These are phyloP conservation scores for Rhodotorula toruloides DNA, from an alignment of 768 basidiomycete species.

Conservation along the genomic window DNA sequence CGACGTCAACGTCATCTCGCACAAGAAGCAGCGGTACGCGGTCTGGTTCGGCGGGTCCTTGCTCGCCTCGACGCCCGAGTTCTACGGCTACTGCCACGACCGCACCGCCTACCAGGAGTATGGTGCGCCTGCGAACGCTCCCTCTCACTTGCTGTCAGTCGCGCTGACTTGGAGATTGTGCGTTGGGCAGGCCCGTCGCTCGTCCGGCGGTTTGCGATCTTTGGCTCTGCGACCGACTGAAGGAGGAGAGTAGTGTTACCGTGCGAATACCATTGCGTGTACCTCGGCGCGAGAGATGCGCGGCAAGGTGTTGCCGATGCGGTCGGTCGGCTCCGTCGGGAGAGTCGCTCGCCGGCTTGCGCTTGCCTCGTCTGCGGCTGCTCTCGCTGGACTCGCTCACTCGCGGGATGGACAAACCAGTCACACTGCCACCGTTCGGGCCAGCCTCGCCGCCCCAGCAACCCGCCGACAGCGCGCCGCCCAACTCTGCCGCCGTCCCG, in stretches of 20 bases:
- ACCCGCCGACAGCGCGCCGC: too few relatives aligned
- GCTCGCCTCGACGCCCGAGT: conserved; percentile 91
- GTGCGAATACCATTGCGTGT: too few relatives aligned
- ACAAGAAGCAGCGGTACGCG: conserved; percentile 93
- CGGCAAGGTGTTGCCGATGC: background rate
- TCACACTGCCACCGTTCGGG: too few relatives aligned
- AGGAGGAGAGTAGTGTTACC: background rate
- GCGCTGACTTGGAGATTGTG: background rate
- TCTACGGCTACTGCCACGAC: conserved; percentile 75
- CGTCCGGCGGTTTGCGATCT: conserved; percentile 86
- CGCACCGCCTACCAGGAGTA: conserved; percentile 32
- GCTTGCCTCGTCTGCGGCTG: too few relatives aligned
- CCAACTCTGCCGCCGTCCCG: too few relatives aligned
- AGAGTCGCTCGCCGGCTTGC: too few relatives aligned
- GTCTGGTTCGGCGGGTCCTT: conserved; percentile 98
- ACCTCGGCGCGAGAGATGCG: background rate
- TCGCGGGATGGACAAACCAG: too few relatives aligned
- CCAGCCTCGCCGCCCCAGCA: too few relatives aligned
- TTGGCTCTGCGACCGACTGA: conserved; percentile 52
- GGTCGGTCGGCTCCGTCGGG: too few relatives aligned
- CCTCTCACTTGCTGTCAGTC: background rate
- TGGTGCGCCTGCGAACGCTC: conserved; percentile 1
- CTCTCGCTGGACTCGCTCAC: too few relatives aligned
- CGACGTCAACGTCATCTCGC: conserved; percentile 95
- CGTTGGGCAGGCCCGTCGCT: conserved; percentile 64